Evolutionary conservation across 2,329 filamentous ascomycete genomes (phyloP), one percentile per base, ranked within the genome.

Genomic region (Periconia macrospinosa): DNA sequence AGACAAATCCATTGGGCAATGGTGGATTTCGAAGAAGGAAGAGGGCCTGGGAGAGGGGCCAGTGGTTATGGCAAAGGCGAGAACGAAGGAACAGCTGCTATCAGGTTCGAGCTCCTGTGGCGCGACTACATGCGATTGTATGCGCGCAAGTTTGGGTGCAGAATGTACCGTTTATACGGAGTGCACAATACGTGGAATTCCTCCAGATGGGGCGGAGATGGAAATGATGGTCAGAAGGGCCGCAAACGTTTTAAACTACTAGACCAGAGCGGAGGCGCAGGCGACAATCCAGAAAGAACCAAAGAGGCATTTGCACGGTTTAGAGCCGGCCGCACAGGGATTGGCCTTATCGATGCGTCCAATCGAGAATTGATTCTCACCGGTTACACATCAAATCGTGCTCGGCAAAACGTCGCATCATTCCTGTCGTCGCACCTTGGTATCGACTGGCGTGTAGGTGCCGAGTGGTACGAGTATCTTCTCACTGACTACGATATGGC

Each of bases 81-180:
- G 68, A 92, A 88, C 48, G 83, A 84, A 30, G 89, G 90, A 0
- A 91, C 88, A 0, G 82, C 82, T 33, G 83, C 80, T 0, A 81
- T 93, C 1, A 83, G 90, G 0, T 87, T 90, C 52, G 89, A 93
- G 65, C 77, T 94, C 0, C 72, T 93, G 0, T 93, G 2, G 89
- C 78, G 90, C 41, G 90, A 93, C 64, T 93, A 92, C 65, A 91
- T 93, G 86, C 81, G 88, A 1, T 80, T 93, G 0, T 91, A 87
- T 66, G 86, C 85, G 6, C 80, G 81, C 30, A 92, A 92, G 63
- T 91, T 89, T 57, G 82, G 83, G 0, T 66, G 72, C 15, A 83
- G 82, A 19, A 79, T 93, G 3, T 93, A 91, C 68, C 75, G 77
- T 13, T 72, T 87, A 1, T 78, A 81, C 5, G 90, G 90, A 0